Base-by-base conservation (phyloP, 371 early-diverging fungal genomes). In the Haplosporangium sp. region DNA sequence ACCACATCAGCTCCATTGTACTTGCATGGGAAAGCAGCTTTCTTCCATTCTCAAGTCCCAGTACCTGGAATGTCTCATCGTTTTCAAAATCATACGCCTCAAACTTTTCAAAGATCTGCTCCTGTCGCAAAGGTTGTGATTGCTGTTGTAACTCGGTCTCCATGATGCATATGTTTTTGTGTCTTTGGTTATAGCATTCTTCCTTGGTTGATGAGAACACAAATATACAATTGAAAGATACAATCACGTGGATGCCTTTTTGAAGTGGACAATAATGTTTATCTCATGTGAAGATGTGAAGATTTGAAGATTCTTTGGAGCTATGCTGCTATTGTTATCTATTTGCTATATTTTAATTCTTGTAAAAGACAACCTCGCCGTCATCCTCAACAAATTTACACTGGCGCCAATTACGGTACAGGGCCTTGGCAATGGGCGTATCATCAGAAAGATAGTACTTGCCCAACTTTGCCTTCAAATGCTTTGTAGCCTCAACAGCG, bases 401-500 rank as follows among this genome's bases (percentile, higher is more conserved):
- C 57, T 77, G 67, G 47, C 65, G 84, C 82, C 85, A 87, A 57
- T 83, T 88, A 35, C 88, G 83, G 87, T 88, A 95, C 44, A 94
- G 83, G 3, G 94, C 87, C 55, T 84, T 63, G 67, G 86, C 85
- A 58, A 92, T 85, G 58, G 89, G 88, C 1, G 92, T 93, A 35
- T 87, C 76, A 83, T 95, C 94, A 44, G 74, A 85, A 27, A 87
- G 67, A 81, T 93, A 91, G 77, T 93, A 93, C 85, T 93, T 89
- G 44, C 95, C 95, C 40, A 96, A 85, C 59, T 88, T 87, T 78
- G 89, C 86, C 83, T 91, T 90, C 63, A 95, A 71, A 63, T 91
- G 90, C 62, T 77, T 76, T 61, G 96, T 96, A 11, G 96, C 96
- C 85, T 94, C 94, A 57, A 87, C 82, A 20, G 95, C 94, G 65